These are phyloP conservation scores for Coelastrella sp. DNA, from an alignment of 139 green algal genomes.

Conservation along the genomic window DNA sequence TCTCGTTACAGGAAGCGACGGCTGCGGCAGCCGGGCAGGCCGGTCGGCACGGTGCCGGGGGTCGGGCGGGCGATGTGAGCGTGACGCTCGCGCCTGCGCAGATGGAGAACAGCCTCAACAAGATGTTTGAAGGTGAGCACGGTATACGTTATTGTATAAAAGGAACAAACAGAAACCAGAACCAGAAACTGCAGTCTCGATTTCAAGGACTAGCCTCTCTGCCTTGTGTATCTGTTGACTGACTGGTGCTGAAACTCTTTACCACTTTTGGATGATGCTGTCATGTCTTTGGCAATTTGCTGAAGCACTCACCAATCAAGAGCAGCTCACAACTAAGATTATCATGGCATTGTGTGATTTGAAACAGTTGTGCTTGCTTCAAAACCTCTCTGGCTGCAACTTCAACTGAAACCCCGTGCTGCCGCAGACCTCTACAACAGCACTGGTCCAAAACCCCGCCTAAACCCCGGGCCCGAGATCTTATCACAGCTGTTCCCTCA, in stretches of 20 bases:
- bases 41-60: neutral
- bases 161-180: no score
- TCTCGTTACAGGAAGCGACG: neutral
- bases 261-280: neutral
- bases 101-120: slow-evolving; percentile 54
- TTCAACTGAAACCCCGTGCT: neutral
- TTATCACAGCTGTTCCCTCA: slow-evolving; percentile 54
- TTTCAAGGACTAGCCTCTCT: no score
- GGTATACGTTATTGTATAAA: neutral
- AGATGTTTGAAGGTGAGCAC: slow-evolving; percentile 52
- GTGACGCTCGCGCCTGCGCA: slow-evolving; percentile 33
- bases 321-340: no score
- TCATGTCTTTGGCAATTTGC: neutral
- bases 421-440: slow-evolving; percentile 35
- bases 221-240: no score
- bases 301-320: no score
- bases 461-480: slow-evolving; percentile 3
- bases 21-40: neutral
- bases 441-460: neutral
- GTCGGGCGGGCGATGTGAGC: neutral
- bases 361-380: no score
- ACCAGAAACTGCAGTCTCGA: no score
- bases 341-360: no score
- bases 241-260: neutral
- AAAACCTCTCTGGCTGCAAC: no score